Conservation (phyloP, 2,329 filamentous ascomycete species). For the Polytolypa hystricis region DNA sequence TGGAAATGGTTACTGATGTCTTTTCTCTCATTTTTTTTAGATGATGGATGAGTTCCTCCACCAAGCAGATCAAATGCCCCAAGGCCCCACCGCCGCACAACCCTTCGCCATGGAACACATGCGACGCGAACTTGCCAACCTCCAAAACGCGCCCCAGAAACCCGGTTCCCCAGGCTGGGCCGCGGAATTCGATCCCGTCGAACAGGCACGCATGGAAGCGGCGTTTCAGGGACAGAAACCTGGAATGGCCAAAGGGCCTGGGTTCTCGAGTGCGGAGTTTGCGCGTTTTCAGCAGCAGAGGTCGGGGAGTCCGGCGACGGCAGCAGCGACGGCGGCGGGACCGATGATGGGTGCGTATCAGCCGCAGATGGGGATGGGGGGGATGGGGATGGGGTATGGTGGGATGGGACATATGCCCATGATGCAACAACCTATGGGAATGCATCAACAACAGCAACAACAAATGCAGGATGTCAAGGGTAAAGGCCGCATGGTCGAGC, state of each 20-base stretch:
- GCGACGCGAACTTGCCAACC: slow-evolving; percentile 49
- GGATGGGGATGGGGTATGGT: slow-evolving; percentile 22
- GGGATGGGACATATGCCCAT: slow-evolving; percentile 41
- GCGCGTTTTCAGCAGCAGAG: slow-evolving; percentile 67
- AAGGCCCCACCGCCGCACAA: slow-evolving; percentile 41
- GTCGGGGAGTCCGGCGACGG: slow-evolving; percentile 47
- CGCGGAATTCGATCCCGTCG: slow-evolving; percentile 51
- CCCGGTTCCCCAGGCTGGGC: slow-evolving; percentile 51
- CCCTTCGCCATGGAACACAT: slow-evolving; percentile 58
- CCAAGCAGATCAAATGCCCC: slow-evolving; percentile 53
- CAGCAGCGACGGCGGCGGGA: slow-evolving; percentile 41
- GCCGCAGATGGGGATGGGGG: slow-evolving; percentile 35
- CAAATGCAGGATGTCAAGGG: slow-evolving; percentile 60
- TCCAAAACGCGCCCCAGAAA: slow-evolving; percentile 39
- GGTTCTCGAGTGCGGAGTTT: slow-evolving; percentile 77
- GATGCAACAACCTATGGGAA: slow-evolving; percentile 37
- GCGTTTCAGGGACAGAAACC: slow-evolving; percentile 47
- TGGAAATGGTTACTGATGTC: neutral
- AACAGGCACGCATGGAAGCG: slow-evolving; percentile 61
- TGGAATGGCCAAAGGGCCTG: slow-evolving; percentile 38
- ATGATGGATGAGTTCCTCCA: slow-evolving; percentile 93
- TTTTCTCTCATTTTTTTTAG: slow-evolving; percentile 42
- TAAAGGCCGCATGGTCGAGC: slow-evolving; percentile 71
- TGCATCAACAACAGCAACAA: slow-evolving; percentile 29
- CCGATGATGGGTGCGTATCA: slow-evolving; percentile 39